A percentile compares a stretch with the other conserved stretches of the same genome.
Conservation (phyloP, 75 land plant species). For the Sequoiadendron giganteum region DNA sequence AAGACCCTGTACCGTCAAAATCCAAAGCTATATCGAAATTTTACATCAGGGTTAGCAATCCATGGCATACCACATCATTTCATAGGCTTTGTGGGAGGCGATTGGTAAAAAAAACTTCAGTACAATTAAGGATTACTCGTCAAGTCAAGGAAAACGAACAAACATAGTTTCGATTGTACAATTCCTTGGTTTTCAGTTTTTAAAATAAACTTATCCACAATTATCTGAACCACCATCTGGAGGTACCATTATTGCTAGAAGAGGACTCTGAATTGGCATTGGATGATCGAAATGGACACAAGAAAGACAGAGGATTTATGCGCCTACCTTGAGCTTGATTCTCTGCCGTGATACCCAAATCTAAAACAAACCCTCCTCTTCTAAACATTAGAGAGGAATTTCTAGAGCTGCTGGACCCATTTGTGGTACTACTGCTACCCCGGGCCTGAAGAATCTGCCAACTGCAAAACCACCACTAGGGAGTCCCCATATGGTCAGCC, state of each 20-base stretch:
- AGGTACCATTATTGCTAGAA: not conserved
- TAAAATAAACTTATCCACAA: not conserved
- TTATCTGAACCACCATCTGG: not conserved
- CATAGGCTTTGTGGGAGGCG: not conserved
- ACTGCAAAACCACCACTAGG: no score
- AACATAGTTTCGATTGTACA: not conserved
- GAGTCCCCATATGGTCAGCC: no score
- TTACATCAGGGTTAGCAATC: not conserved
- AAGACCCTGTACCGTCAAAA: not conserved
- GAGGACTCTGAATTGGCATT: not conserved
- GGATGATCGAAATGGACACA: slow-evolving; percentile 4
- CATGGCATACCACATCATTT: not conserved
- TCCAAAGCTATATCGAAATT: not conserved
- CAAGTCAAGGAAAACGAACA: not conserved
- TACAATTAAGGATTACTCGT: not conserved
- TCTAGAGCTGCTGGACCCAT: no score
- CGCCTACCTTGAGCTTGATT: not conserved
- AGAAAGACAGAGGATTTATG: not conserved
- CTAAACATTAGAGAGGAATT: no score
- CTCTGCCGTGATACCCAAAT: no score
- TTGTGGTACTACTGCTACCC: no score
- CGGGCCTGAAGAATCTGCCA: no score
- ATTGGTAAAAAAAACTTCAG: not conserved
- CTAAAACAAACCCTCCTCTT: no score
- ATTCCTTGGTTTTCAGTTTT: not conserved